phyloP scores from a whole-genome alignment of 768 basidiomycete species.

The Phlebiopsis gigantea region DNA sequence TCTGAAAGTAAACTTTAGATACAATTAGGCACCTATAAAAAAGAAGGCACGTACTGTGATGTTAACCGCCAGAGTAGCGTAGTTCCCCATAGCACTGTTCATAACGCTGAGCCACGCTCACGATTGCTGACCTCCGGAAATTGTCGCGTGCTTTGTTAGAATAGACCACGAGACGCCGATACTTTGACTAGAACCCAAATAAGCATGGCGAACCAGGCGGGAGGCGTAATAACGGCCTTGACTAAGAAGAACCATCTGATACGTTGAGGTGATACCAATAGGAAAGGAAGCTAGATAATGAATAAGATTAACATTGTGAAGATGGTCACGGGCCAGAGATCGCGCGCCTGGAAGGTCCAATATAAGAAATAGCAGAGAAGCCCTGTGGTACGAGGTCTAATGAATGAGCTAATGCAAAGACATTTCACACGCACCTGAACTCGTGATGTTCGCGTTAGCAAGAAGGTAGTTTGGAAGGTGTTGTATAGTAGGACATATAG shows the following conservation, averaged over 20 bases:
- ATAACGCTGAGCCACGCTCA: constrained; percentile 78
- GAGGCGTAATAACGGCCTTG: constrained; percentile 46
- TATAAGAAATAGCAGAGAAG: constrained; percentile 71
- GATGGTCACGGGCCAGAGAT: no score
- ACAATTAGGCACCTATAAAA: background rate
- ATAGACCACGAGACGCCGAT: constrained; percentile 54
- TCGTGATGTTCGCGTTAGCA: constrained; percentile 53
- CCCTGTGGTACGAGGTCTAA: constrained; percentile 29
- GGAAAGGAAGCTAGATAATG: constrained; percentile 49
- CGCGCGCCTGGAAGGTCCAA: constrained; percentile 53
- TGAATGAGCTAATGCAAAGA: background rate
- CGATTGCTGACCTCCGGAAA: constrained; percentile 46
- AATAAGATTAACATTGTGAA: background rate
- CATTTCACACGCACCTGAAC: constrained; percentile 36
- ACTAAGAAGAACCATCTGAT: constrained; percentile 71
- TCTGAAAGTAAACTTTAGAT: no score
- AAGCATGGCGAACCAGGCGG: constrained; percentile 50
- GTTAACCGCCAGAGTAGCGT: constrained; percentile 67
- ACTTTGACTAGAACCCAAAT: constrained; percentile 75
- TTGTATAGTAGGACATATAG: constrained; percentile 72
- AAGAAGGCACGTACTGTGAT: constrained; percentile 76
- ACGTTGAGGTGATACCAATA: constrained; percentile 71
- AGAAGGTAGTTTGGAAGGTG: constrained; percentile 61
- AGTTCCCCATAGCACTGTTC: constrained; percentile 73
- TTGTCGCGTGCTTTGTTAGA: constrained; percentile 38